These are phyloP conservation scores for Fraxinus baroniana DNA, from an alignment of 305 asterid species.

Conservation along the genomic window DNA sequence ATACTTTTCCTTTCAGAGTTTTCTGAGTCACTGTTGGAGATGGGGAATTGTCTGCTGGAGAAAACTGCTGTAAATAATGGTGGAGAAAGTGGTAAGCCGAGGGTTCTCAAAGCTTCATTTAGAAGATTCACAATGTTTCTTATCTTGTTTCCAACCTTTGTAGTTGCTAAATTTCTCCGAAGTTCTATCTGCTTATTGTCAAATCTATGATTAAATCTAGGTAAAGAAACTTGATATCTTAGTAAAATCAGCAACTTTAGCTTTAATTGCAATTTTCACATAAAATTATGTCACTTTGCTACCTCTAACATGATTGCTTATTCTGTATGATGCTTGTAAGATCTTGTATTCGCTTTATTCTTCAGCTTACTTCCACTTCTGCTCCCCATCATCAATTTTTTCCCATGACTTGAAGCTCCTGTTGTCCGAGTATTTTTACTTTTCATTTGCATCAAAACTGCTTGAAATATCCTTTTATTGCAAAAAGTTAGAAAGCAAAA, in stretches of 20 bases:
- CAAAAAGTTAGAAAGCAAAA: not conserved
- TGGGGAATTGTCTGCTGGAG: conserved; percentile 52
- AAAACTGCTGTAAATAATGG: conserved; percentile 36
- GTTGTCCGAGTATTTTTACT: conserved; percentile 1
- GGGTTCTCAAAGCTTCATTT: not conserved
- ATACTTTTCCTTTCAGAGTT: conserved; percentile 32
- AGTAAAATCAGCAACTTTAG: not conserved
- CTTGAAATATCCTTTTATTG: not conserved
- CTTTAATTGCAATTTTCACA: not conserved
- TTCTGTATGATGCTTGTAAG: conserved; percentile 11
- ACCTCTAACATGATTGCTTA: not conserved
- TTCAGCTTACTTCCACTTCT: not conserved
- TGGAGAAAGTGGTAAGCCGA: conserved; percentile 40
- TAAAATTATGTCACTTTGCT: not conserved
- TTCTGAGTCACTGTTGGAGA: conserved; percentile 51
- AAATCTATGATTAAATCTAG: not conserved
- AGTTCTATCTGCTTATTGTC: not conserved
- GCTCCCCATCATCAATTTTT: not conserved
- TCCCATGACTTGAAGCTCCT: not conserved
- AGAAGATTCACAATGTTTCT: not conserved
- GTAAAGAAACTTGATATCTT: not conserved
- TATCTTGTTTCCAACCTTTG: not conserved
- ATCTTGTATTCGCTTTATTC: not conserved
- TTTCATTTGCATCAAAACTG: not conserved
- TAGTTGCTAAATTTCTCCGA: not conserved